phyloP scores from a whole-genome alignment of 2,329 filamentous ascomycete genomes.

The Verticillium zaregamsianum region DNA sequence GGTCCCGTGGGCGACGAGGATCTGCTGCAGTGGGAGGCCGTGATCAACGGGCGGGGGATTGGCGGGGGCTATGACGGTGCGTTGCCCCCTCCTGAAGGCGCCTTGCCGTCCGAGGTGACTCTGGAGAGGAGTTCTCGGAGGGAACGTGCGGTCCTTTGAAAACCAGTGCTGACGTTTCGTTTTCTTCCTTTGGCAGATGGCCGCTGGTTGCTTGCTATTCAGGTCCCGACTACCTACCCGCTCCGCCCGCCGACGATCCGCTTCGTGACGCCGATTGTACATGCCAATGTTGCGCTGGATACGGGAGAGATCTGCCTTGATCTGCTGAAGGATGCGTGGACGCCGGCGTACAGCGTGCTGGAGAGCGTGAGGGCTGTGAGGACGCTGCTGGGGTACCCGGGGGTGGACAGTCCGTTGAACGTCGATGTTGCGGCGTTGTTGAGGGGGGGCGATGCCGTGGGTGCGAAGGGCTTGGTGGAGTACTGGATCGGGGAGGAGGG shows the following conservation, averaged over 20 bases:
- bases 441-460: conserved; percentile 63
- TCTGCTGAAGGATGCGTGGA: conserved; percentile 75
- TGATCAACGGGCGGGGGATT: conserved; percentile 54
- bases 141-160: neutral
- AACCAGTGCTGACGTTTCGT: neutral
- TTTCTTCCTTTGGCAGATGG: conserved; percentile 44
- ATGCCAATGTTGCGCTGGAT: conserved; percentile 68
- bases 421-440: conserved; percentile 72
- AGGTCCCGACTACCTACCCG: conserved; percentile 75
- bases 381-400: conserved; percentile 64
- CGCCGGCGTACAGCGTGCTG: conserved; percentile 77
- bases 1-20: conserved; percentile 51
- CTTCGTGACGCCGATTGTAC: conserved; percentile 81
- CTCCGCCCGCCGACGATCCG: conserved; percentile 69
- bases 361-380: conserved; percentile 70
- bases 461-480: conserved; percentile 65
- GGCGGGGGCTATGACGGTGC: conserved; percentile 54
- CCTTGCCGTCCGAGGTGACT: neutral
- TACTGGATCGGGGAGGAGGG: conserved; percentile 55
- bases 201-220: conserved; percentile 77
- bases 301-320: conserved; percentile 94
- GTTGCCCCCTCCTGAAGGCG: conserved; percentile 11
- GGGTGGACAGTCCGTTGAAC: conserved; percentile 72
- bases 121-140: neutral
- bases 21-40: conserved; percentile 54